Evolutionary conservation across 2,329 filamentous ascomycete genomes (phyloP).

Genomic region (Clonostachys byssicola): DNA sequence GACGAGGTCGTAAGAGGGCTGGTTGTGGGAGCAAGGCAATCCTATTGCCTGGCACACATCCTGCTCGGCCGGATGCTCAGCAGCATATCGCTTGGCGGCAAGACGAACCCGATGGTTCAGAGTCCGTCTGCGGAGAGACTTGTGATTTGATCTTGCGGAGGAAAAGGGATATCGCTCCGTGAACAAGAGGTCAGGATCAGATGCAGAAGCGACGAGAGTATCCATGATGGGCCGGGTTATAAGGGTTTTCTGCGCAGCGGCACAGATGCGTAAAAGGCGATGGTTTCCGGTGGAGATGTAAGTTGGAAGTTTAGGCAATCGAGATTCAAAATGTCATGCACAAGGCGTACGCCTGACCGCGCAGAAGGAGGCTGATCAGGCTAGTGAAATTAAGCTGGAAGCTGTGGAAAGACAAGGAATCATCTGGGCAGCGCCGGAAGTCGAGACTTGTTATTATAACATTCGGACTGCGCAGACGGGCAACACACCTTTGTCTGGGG

Average conservation of each 20-base stretch:
- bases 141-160: too few relatives aligned
- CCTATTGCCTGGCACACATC: not conserved
- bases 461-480: too few relatives aligned
- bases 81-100: conserved; percentile 3
- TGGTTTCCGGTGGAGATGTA: not conserved
- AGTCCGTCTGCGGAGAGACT: not conserved
- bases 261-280: not conserved
- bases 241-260: too few relatives aligned
- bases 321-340: too few relatives aligned
- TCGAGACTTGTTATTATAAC: too few relatives aligned
- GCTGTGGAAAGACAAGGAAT: not conserved
- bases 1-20: not conserved
- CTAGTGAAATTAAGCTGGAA: not conserved
- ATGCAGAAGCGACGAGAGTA: not conserved
- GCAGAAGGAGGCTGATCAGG: not conserved
- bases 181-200: too few relatives aligned
- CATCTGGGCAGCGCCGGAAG: not conserved
- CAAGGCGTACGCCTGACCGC: not conserved
- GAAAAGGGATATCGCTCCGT: too few relatives aligned
- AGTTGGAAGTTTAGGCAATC: too few relatives aligned
- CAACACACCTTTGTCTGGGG: too few relatives aligned
- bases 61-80: not conserved
- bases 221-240: not conserved
- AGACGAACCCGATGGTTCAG: conserved; percentile 3
- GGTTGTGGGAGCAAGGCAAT: not conserved